Conservation (phyloP, 1,139 yeast genomes). For the Pichia inconspicua region DNA sequence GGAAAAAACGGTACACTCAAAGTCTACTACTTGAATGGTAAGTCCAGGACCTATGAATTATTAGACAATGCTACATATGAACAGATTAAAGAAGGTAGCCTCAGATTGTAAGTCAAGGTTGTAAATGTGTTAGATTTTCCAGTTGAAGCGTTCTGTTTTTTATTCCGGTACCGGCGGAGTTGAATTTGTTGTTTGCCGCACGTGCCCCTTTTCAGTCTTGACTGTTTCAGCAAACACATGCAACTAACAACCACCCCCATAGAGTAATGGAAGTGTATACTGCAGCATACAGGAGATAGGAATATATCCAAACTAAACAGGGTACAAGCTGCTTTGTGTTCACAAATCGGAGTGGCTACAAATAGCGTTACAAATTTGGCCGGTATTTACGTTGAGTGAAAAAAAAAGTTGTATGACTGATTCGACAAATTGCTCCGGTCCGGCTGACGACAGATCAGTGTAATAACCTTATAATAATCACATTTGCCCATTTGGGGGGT, state of each 20-base stretch:
- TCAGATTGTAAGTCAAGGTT: conserved; percentile 16
- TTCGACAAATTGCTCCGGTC: not conserved
- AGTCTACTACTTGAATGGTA: conserved; percentile 61
- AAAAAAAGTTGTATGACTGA: not conserved
- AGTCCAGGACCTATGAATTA: conserved; percentile 39
- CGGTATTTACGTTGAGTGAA: too few relatives aligned
- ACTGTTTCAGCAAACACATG: too few relatives aligned
- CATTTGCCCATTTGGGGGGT: not conserved
- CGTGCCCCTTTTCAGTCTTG: not conserved
- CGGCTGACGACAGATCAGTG: not conserved
- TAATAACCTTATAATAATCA: too few relatives aligned
- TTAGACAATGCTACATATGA: conserved; percentile 15
- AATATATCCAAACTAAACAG: too few relatives aligned
- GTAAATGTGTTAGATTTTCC: not conserved
- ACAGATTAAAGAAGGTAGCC: conserved; percentile 16
- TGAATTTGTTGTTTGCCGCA: not conserved
- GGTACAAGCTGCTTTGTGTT: too few relatives aligned
- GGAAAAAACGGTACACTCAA: conserved; percentile 53
- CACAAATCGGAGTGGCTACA: too few relatives aligned
- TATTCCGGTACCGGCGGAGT: not conserved
- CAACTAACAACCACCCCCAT: too few relatives aligned
- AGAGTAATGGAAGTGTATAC: too few relatives aligned
- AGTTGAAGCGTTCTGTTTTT: not conserved
- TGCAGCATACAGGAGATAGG: too few relatives aligned
- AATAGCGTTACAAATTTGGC: too few relatives aligned